Evolutionary conservation across 805 yeast species (phyloP).

Genomic region (Helenozyma rhizophorensis): DNA sequence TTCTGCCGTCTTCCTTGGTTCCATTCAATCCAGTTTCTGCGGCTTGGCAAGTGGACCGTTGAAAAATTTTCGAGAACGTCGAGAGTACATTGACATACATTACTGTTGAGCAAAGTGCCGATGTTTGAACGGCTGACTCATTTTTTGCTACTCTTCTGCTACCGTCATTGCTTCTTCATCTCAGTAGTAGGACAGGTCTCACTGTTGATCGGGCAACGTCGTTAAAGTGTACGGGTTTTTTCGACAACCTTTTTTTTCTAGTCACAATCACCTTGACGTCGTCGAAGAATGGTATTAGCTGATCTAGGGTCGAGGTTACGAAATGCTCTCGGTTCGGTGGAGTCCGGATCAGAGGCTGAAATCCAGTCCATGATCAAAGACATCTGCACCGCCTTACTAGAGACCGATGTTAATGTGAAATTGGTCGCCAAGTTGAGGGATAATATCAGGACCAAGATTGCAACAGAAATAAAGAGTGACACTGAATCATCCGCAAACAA

Average conservation of each 20-base stretch:
- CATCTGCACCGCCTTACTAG: constrained; percentile 83
- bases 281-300: constrained; percentile 36
- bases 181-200: no score
- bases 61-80: no score
- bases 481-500: constrained; percentile 52
- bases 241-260: no score
- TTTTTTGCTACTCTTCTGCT: no score
- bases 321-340: constrained; percentile 39
- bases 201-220: no score
- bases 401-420: constrained; percentile 89
- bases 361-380: constrained; percentile 66
- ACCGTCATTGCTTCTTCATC: no score
- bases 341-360: constrained; percentile 37
- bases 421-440: constrained; percentile 75
- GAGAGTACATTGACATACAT: no score
- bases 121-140: no score
- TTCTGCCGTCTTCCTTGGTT: no score
- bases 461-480: constrained; percentile 48
- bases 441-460: constrained; percentile 47
- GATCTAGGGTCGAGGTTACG: constrained; percentile 42
- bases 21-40: no score
- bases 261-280: background rate
- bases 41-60: no score
- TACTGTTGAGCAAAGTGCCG: no score
- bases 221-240: constrained; percentile 1